Percentiles rank a stretch among this genome's conserved stretches.
Conservation (phyloP, 208 protist species). For the Crithidia brevicula region DNA sequence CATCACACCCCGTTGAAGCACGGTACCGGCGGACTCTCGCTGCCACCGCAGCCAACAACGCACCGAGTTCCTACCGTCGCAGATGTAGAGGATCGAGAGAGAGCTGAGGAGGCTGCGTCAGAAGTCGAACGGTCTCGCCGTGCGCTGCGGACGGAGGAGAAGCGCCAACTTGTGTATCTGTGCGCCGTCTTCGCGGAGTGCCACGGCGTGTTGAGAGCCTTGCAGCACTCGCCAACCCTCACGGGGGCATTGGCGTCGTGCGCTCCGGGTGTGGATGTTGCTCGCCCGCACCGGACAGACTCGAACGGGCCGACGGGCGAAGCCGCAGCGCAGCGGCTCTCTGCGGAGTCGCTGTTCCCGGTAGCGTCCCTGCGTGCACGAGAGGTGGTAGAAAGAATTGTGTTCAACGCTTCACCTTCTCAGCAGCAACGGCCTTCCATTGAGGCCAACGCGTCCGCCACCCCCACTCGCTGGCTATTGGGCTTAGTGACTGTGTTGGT, state of each 20-base stretch:
- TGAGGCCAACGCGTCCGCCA: no score
- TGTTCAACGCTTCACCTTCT: not conserved
- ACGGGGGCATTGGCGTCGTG: conserved; percentile 20
- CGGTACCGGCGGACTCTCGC: no score
- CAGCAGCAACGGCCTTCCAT: not conserved
- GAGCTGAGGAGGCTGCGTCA: no score
- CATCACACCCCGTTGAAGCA: no score
- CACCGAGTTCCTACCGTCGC: not conserved
- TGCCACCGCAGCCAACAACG: not conserved
- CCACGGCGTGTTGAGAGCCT: conserved; percentile 21
- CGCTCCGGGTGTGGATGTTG: conserved; percentile 18
- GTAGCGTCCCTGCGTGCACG: not conserved
- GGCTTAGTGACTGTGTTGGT: conserved; percentile 23
- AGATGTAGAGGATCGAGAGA: not conserved
- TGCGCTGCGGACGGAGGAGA: not conserved
- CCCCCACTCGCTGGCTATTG: conserved; percentile 21
- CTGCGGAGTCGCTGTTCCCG: not conserved
- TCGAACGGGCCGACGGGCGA: no score
- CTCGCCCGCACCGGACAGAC: not conserved
- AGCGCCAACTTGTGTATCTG: not conserved
- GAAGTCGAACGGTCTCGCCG: no score
- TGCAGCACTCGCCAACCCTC: conserved; percentile 22
- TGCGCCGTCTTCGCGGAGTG: conserved; percentile 13
- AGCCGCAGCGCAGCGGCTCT: not conserved
- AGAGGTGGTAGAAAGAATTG: not conserved